phyloP scores from a whole-genome alignment of 805 yeast genomes.

The Cyberlindnera mississippiensis region DNA sequence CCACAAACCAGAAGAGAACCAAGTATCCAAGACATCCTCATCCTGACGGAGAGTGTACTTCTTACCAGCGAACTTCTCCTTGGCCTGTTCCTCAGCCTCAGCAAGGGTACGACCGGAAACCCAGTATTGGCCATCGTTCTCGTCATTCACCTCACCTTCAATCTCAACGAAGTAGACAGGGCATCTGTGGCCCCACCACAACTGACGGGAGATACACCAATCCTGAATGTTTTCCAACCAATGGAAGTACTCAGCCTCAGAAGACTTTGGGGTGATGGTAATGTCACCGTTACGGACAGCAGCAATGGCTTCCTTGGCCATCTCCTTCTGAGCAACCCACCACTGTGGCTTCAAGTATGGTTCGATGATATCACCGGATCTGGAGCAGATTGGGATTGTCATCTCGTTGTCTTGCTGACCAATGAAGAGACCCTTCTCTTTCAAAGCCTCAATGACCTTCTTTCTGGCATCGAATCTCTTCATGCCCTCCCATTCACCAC shows the following conservation, averaged over 20 bases:
- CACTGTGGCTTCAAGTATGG: slow-evolving; percentile 98
- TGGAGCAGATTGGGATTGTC: slow-evolving; percentile 90
- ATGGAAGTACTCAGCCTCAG: slow-evolving; percentile 89
- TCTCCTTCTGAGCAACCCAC: slow-evolving; percentile 93
- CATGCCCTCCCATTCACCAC: slow-evolving; percentile 90
- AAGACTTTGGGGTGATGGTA: slow-evolving; percentile 79
- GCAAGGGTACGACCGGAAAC: slow-evolving; percentile 79
- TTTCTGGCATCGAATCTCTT: slow-evolving; percentile 94
- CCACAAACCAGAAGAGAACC: slow-evolving; percentile 99
- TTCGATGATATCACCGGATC: slow-evolving; percentile 96
- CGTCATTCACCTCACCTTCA: slow-evolving; percentile 58
- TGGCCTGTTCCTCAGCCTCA: slow-evolving; percentile 85
- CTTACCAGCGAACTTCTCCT: slow-evolving; percentile 61
- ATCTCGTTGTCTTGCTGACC: slow-evolving; percentile 93
- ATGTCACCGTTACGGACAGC: slow-evolving; percentile 83
- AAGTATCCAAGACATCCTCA: slow-evolving; percentile 96
- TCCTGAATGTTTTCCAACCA: slow-evolving; percentile 97
- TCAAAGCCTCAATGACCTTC: slow-evolving; percentile 74
- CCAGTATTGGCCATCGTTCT: slow-evolving; percentile 76
- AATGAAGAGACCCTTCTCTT: slow-evolving; percentile 67
- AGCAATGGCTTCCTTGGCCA: slow-evolving; percentile 82
- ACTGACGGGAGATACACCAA: slow-evolving; percentile 96
- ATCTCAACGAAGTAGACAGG: slow-evolving; percentile 87
- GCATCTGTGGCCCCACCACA: slow-evolving; percentile 98
- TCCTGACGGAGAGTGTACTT: slow-evolving; percentile 80